These are phyloP conservation scores for Cucurbita argyrosperma DNA, from an alignment of 306 rosid genomes.

Conservation along the genomic window DNA sequence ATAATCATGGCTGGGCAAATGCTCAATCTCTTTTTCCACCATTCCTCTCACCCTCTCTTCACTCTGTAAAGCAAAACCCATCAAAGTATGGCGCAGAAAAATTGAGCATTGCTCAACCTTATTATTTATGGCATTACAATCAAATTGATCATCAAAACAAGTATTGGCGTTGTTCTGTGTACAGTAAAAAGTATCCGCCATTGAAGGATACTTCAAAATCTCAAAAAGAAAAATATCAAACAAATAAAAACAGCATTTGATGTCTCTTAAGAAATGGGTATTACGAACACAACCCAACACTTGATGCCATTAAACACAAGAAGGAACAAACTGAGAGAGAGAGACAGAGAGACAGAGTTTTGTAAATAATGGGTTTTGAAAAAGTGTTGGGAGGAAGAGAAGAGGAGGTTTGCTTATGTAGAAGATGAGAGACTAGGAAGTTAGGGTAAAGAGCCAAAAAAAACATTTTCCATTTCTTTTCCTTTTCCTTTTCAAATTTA, in stretches of 20 bases:
- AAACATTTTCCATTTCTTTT: not conserved
- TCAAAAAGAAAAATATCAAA: conserved; percentile 15
- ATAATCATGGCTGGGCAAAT: conserved; percentile 51
- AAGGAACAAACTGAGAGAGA: not conserved
- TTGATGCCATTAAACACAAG: not conserved
- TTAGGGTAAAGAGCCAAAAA: not conserved
- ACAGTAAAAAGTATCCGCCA: conserved; percentile 40
- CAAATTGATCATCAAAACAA: conserved; percentile 28
- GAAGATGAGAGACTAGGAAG: not conserved
- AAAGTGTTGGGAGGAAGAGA: not conserved
- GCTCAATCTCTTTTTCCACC: conserved; percentile 43
- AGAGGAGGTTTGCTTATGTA: not conserved
- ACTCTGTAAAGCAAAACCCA: conserved; percentile 24
- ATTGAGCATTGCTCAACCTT: conserved; percentile 24
- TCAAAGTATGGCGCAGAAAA: conserved; percentile 11
- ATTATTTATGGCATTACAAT: conserved; percentile 17
- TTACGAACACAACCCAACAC: too few species aligned
- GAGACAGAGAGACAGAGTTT: not conserved
- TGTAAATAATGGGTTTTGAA: not conserved
- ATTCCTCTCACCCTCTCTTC: conserved; percentile 29
- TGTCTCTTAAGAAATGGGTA: not conserved
- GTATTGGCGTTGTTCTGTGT: conserved; percentile 25
- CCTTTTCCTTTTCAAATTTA: too few species aligned
- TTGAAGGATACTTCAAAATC: conserved; percentile 17
- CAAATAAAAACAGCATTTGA: not conserved